These are phyloP conservation scores for Dovyalis caffra DNA, from an alignment of 345 rosid species.

Conservation along the genomic window DNA sequence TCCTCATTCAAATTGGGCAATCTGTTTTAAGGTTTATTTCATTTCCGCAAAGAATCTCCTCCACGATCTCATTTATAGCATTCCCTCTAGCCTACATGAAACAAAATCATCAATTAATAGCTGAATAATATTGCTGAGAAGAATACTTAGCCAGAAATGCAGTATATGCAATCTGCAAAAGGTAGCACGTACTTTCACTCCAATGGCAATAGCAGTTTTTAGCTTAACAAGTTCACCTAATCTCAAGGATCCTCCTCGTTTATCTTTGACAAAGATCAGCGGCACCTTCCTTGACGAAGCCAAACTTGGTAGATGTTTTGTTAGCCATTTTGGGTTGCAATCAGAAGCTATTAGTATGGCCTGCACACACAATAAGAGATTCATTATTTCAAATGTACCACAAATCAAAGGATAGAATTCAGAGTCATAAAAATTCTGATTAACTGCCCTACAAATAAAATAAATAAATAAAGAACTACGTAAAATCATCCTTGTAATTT, in stretches of 20 bases:
- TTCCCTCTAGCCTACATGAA: slow-evolving; percentile 48
- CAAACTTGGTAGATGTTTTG: slow-evolving; percentile 60
- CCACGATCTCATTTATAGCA: slow-evolving; percentile 38
- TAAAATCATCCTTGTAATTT: background rate
- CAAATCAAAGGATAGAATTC: background rate
- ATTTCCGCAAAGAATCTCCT: slow-evolving; percentile 33
- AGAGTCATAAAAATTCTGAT: background rate
- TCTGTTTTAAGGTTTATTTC: slow-evolving; percentile 3
- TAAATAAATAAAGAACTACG: background rate
- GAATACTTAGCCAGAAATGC: background rate
- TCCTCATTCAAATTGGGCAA: background rate
- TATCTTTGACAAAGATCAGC: slow-evolving; percentile 47
- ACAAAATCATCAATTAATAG: background rate
- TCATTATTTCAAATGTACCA: background rate
- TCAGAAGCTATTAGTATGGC: slow-evolving; percentile 62
- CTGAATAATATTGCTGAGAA: background rate
- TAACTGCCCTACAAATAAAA: too few relatives aligned
- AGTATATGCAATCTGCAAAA: background rate
- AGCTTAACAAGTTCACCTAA: slow-evolving; percentile 67
- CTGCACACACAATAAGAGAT: slow-evolving; percentile 28
- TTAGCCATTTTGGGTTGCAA: slow-evolving; percentile 71
- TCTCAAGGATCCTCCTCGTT: slow-evolving; percentile 57
- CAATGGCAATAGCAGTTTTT: slow-evolving; percentile 66
- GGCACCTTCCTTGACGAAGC: slow-evolving; percentile 68
- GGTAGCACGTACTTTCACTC: slow-evolving; percentile 44